phyloP scores from a whole-genome alignment of 352 stramenopile species.

The Globisporangium rhizosaccharum region DNA sequence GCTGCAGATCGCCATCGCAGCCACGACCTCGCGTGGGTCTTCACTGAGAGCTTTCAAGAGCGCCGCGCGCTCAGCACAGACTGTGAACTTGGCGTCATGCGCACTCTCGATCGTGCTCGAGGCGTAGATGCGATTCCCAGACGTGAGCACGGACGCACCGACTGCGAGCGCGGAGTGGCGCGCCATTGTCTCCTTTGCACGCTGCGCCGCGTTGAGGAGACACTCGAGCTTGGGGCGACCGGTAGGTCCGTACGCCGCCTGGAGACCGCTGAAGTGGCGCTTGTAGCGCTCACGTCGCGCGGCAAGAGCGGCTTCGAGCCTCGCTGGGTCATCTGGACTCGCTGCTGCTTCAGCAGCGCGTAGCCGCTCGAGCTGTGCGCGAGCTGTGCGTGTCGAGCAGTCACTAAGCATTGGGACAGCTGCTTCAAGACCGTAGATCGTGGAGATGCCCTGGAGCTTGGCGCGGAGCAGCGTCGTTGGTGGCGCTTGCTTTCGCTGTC shows the following conservation, averaged over 20 bases:
- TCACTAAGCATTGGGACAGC: slow-evolving; percentile 20
- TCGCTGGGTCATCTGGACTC: no score
- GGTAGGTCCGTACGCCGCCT: slow-evolving; percentile 21
- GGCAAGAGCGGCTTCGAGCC: slow-evolving; percentile 28
- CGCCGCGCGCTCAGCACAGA: slow-evolving; percentile 55
- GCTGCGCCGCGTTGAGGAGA: slow-evolving; percentile 43
- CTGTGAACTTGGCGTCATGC: slow-evolving; percentile 23
- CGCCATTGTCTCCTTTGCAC: slow-evolving; percentile 20
- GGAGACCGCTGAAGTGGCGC: slow-evolving; percentile 36
- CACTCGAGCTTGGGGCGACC: slow-evolving; percentile 39
- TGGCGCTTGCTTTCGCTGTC: not conserved
- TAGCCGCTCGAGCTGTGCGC: slow-evolving; percentile 2
- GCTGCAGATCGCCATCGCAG: slow-evolving; percentile 56
- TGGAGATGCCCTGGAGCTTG: slow-evolving; percentile 24
- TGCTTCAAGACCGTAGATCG: slow-evolving; percentile 30
- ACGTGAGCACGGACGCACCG: slow-evolving; percentile 51
- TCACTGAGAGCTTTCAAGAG: slow-evolving; percentile 44
- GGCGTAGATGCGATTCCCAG: slow-evolving; percentile 31
- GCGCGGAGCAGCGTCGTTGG: slow-evolving; percentile 16
- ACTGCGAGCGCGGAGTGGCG: slow-evolving; percentile 30
- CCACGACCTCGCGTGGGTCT: slow-evolving; percentile 16
- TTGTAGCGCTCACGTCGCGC: slow-evolving; percentile 38
- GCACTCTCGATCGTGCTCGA: slow-evolving; percentile 34
- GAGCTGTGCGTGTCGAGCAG: slow-evolving; percentile 11
- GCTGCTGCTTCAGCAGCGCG: slow-evolving; percentile 5